phyloP scores from a whole-genome alignment of 345 rosid genomes.

The Combretum micranthum region DNA sequence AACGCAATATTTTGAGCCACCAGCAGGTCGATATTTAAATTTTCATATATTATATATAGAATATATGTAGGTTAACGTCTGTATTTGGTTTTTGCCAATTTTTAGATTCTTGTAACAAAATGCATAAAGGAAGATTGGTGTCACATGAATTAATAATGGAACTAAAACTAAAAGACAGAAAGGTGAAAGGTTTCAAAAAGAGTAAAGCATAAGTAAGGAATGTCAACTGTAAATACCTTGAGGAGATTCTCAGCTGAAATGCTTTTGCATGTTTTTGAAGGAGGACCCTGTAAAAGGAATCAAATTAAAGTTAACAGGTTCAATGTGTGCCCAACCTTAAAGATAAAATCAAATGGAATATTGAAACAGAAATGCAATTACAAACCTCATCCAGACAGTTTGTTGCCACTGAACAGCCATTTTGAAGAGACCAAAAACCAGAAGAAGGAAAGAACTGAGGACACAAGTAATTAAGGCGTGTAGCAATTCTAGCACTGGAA shows the following conservation, averaged over 20 bases:
- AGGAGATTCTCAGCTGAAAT: slow-evolving; percentile 86
- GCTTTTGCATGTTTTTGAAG: slow-evolving; percentile 26
- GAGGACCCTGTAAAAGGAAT: slow-evolving; percentile 33
- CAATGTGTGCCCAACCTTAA: not conserved
- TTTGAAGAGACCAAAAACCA: slow-evolving; percentile 61
- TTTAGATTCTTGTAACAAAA: too few relatives aligned
- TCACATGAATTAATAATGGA: not conserved
- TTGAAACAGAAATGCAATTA: slow-evolving; percentile 6
- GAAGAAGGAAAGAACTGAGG: slow-evolving; percentile 95
- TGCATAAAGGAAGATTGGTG: not conserved
- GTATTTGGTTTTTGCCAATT: too few relatives aligned
- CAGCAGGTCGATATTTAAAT: too few relatives aligned
- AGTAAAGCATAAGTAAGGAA: not conserved
- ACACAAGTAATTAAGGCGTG: slow-evolving; percentile 79
- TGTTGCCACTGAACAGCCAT: slow-evolving; percentile 17
- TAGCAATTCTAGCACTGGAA: slow-evolving; percentile 75
- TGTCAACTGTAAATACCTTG: slow-evolving; percentile 47
- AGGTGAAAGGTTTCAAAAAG: not conserved
- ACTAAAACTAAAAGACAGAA: not conserved
- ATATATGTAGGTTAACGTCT: too few relatives aligned
- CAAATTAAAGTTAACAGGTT: slow-evolving; percentile 2
- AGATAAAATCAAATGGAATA: not conserved
- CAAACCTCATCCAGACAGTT: slow-evolving; percentile 44
- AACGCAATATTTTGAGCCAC: too few relatives aligned
- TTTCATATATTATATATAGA: too few relatives aligned